A percentile compares a stretch with the other conserved stretches of the same genome.
Conservation (phyloP, 768 basidiomycete genomes). For the Leccinum barrowsii region DNA sequence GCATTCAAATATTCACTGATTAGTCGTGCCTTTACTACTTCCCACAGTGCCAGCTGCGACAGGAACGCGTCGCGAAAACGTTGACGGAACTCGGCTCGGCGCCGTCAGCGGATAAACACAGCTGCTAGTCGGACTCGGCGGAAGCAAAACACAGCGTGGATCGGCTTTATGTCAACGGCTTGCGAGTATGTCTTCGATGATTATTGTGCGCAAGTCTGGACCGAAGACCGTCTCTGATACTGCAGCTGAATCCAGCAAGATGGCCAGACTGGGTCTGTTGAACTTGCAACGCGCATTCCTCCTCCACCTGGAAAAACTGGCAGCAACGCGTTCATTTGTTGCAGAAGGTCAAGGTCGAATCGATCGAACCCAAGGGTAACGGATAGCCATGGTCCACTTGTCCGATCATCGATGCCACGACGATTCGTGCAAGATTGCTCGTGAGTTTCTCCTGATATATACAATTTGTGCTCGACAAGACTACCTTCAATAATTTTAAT, state of each 20-base stretch:
- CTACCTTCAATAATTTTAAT: conserved; percentile 24
- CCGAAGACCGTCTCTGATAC: too few relatives aligned
- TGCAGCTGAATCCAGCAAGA: conserved; percentile 38
- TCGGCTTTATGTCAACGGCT: conserved; percentile 26
- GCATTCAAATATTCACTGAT: too few relatives aligned
- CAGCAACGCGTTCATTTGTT: conserved; percentile 54
- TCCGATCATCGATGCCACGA: conserved; percentile 49
- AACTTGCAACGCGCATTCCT: conserved; percentile 89
- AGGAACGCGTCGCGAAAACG: conserved; percentile 19
- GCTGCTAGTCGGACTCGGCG: neutral
- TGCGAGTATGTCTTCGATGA: conserved; percentile 1
- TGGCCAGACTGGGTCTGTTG: conserved; percentile 66
- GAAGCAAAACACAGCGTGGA: neutral
- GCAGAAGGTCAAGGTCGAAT: conserved; percentile 71
- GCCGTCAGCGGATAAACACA: conserved; percentile 12
- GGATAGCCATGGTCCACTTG: conserved; percentile 82
- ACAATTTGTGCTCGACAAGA: neutral
- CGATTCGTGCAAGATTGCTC: conserved; percentile 68
- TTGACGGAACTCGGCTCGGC: conserved; percentile 2
- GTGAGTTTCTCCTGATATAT: conserved; percentile 39
- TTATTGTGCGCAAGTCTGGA: neutral
- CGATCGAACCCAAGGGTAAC: conserved; percentile 54
- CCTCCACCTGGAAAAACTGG: conserved; percentile 47
- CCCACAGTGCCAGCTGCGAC: conserved; percentile 21
- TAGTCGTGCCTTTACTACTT: too few relatives aligned